Conservation (phyloP, 805 yeast species). For the Lipomyces chichibuensis region DNA sequence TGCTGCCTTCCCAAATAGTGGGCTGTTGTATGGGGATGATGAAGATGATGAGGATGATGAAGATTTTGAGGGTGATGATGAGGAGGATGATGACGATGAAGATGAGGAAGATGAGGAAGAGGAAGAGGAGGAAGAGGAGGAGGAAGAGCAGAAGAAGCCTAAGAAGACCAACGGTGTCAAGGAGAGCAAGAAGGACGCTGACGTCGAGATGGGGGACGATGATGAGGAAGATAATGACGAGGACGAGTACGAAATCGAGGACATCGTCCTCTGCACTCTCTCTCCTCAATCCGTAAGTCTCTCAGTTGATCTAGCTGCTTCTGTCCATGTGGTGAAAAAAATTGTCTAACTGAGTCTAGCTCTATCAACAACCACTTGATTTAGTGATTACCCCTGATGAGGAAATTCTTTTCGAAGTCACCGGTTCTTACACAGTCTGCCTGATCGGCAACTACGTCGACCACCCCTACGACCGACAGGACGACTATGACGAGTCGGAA, state of each 20-base stretch:
- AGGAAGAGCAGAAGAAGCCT: constrained; percentile 54
- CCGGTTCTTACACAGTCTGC: constrained; percentile 94
- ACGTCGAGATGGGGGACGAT: constrained; percentile 42
- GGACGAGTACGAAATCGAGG: constrained; percentile 75
- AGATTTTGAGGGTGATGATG: constrained; percentile 42
- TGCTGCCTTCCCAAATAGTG: constrained; percentile 43
- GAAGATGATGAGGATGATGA: constrained; percentile 44
- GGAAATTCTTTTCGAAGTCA: constrained; percentile 89
- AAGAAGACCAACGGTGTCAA: constrained; percentile 42
- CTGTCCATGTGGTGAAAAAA: not conserved
- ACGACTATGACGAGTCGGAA: constrained; percentile 41
- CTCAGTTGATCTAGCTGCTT: not conserved
- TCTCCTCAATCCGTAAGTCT: constrained; percentile 68
- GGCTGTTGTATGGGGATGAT: constrained; percentile 31
- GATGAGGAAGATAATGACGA: constrained; percentile 53
- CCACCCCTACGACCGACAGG: constrained; percentile 80
- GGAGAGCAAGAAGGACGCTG: constrained; percentile 37
- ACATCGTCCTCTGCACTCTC: constrained; percentile 83
- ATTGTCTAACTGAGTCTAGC: constrained; percentile 10
- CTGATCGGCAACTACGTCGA: constrained; percentile 93
- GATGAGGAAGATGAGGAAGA: constrained; percentile 44
- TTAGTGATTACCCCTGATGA: constrained; percentile 90
- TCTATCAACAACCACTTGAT: constrained; percentile 82
- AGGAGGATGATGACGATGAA: constrained; percentile 45
- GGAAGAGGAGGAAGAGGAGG: constrained; percentile 46